Conservation (phyloP, 768 basidiomycete species). For the Hortiboletus campestris region DNA sequence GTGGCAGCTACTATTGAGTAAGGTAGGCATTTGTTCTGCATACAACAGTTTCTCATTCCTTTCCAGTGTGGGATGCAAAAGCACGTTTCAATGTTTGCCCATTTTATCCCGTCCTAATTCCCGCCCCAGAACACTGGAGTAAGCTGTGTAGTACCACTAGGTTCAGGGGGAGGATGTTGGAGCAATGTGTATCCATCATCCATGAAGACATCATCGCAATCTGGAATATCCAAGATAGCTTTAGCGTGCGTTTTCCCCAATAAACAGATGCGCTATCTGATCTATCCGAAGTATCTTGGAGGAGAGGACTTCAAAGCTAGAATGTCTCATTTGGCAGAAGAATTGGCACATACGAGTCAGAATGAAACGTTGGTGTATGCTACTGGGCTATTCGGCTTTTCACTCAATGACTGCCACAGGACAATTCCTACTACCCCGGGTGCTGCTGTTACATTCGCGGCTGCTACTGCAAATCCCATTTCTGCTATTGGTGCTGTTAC, state of each 20-base stretch:
- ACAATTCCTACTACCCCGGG: not conserved
- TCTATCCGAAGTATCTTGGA: not conserved
- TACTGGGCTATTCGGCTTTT: not conserved
- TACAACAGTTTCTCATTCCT: not conserved
- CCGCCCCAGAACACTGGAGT: not conserved
- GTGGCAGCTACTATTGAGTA: conserved; percentile 4
- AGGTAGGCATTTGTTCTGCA: not conserved
- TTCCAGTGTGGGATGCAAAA: conserved; percentile 1
- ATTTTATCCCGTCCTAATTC: not conserved
- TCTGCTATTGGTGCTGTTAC: not conserved
- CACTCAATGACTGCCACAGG: not conserved
- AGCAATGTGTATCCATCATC: not conserved
- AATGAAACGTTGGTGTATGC: not conserved
- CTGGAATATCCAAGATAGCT: conserved; percentile 4
- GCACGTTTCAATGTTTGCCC: not conserved
- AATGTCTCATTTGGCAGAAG: conserved; percentile 5
- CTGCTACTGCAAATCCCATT: conserved; percentile 4
- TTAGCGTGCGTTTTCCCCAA: not conserved
- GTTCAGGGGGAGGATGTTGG: not conserved
- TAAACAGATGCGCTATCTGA: not conserved
- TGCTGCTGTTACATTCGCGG: not conserved
- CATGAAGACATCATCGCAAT: conserved; percentile 7
- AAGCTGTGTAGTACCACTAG: not conserved
- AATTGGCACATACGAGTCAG: not conserved
- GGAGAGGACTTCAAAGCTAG: conserved; percentile 6